Evolutionary conservation across 768 basidiomycete genomes (phyloP).

Genomic region (Suillus tomentosus): DNA sequence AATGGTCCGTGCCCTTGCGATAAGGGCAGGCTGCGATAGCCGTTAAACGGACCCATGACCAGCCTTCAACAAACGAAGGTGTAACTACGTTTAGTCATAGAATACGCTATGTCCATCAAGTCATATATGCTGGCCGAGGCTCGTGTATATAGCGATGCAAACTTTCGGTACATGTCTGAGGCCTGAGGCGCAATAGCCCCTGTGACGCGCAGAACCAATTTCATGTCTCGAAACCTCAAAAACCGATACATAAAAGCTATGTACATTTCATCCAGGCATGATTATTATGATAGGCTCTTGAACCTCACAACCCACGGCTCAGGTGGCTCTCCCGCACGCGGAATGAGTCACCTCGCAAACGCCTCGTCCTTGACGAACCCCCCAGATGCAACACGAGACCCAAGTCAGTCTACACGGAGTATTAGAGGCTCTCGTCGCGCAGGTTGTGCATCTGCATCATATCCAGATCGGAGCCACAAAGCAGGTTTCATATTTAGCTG

Average conservation of each 20-base stretch:
- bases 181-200: too few relatives aligned
- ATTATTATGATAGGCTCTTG: neutral
- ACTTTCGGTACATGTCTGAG: too few relatives aligned
- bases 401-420: constrained; percentile 17
- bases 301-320: constrained; percentile 16
- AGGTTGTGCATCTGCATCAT: neutral
- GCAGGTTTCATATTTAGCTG: constrained; percentile 2
- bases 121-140: too few relatives aligned
- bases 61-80: too few relatives aligned
- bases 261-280: neutral
- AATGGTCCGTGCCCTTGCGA: too few relatives aligned
- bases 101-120: too few relatives aligned
- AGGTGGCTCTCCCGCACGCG: constrained; percentile 3
- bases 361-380: constrained; percentile 11
- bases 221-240: neutral
- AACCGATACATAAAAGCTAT: neutral
- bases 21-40: too few relatives aligned
- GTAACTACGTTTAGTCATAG: too few relatives aligned
- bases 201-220: too few relatives aligned
- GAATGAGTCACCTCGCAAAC: constrained; percentile 13
- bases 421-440: neutral
- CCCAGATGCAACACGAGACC: constrained; percentile 5
- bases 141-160: too few relatives aligned
- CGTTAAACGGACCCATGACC: too few relatives aligned
- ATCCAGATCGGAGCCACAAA: neutral